Evolutionary conservation across 1,284 basidiomycete species (phyloP).

Genomic region (Pterula multifida): DNA sequence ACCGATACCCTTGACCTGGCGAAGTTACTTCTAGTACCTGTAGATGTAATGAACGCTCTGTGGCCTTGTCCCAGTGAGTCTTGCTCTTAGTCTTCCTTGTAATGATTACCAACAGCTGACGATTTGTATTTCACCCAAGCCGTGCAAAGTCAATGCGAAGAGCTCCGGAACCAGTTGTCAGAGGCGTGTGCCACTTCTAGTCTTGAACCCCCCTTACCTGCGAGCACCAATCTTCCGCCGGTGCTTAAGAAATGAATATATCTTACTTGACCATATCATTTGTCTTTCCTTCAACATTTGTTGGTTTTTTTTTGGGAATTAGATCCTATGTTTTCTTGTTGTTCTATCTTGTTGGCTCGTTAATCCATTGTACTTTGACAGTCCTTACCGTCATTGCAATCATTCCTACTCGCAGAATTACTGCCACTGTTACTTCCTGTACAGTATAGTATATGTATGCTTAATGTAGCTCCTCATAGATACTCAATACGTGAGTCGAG

Average conservation of each 20-base stretch:
- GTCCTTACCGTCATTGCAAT: too few relatives aligned
- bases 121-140: slow-evolving; percentile 16
- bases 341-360: neutral
- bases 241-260: slow-evolving; percentile 8
- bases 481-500: too few relatives aligned
- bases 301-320: neutral
- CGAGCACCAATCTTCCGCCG: slow-evolving; percentile 24
- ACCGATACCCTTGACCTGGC: slow-evolving; percentile 53
- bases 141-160: slow-evolving; percentile 30
- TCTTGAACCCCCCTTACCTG: slow-evolving; percentile 26
- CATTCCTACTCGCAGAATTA: too few relatives aligned
- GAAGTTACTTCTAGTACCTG: slow-evolving; percentile 46
- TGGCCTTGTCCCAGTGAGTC: slow-evolving; percentile 62
- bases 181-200: slow-evolving; percentile 32
- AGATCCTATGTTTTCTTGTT: neutral
- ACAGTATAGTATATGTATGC: too few relatives aligned
- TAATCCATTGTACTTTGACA: too few relatives aligned
- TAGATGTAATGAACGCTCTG: slow-evolving; percentile 54
- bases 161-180: slow-evolving; percentile 31
- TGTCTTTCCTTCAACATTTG: neutral
- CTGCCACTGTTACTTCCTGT: too few relatives aligned
- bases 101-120: neutral
- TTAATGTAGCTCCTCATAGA: too few relatives aligned
- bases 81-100: slow-evolving; percentile 2
- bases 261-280: neutral